phyloP scores from a whole-genome alignment of 2,329 filamentous ascomycete genomes.

The Aureobasidium sp. region DNA sequence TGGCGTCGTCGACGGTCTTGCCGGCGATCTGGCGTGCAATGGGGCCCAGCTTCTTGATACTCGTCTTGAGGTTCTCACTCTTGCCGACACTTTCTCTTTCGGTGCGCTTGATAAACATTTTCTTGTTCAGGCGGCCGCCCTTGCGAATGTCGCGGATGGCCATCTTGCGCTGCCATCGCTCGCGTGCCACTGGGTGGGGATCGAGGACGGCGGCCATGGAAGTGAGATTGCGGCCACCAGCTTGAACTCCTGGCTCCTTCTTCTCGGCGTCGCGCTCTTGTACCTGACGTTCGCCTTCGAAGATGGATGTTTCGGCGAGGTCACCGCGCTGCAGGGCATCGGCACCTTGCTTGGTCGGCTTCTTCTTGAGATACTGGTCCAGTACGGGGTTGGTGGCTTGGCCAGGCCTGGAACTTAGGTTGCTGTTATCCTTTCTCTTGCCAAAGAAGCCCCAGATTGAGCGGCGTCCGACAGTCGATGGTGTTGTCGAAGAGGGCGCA shows the following conservation, averaged over 20 bases:
- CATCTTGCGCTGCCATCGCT: slow-evolving; percentile 76
- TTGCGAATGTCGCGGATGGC: slow-evolving; percentile 66
- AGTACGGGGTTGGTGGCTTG: slow-evolving; percentile 49
- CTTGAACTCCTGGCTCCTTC: slow-evolving; percentile 16
- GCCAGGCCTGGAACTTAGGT: background rate
- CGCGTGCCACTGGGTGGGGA: slow-evolving; percentile 63
- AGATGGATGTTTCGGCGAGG: slow-evolving; percentile 44
- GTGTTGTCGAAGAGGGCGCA: slow-evolving; percentile 12
- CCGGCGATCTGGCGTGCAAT: slow-evolving; percentile 82
- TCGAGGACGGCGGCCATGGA: slow-evolving; percentile 59
- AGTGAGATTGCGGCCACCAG: slow-evolving; percentile 33
- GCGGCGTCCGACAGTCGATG: slow-evolving; percentile 13
- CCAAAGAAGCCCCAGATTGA: slow-evolving; percentile 17
- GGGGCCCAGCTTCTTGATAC: slow-evolving; percentile 82
- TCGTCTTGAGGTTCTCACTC: slow-evolving; percentile 71
- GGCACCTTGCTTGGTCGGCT: slow-evolving; percentile 17
- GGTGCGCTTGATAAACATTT: slow-evolving; percentile 59
- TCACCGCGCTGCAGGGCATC: slow-evolving; percentile 28
- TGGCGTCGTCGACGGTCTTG: slow-evolving; percentile 89
- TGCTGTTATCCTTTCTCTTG: slow-evolving; percentile 13
- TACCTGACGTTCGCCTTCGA: slow-evolving; percentile 34
- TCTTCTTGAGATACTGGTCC: slow-evolving; percentile 44
- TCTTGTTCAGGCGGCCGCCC: slow-evolving; percentile 57
- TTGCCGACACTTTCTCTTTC: slow-evolving; percentile 52
- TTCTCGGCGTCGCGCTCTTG: slow-evolving; percentile 18